A percentile compares a stretch with the other conserved stretches of the same genome.
These are phyloP conservation scores for Diaporthe sp. DNA, from an alignment of 2,329 filamentous ascomycete species.

Conservation along the genomic window DNA sequence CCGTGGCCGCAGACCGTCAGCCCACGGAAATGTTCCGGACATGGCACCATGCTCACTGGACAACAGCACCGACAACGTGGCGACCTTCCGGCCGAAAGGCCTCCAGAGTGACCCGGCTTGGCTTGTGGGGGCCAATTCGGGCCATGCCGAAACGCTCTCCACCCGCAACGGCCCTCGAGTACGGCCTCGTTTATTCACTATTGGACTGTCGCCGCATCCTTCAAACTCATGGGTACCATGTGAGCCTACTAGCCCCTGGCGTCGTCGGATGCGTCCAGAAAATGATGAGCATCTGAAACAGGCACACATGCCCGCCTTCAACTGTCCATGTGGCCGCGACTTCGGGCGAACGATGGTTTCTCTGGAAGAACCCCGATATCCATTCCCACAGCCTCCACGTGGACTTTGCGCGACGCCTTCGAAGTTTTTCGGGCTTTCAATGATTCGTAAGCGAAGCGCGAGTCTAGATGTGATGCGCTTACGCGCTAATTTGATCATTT, in stretches of 20 bases:
- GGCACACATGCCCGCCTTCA: neutral
- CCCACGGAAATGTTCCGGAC: conserved; percentile 6
- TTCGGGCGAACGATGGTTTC: too few species aligned
- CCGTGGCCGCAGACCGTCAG: neutral
- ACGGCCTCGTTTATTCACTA: neutral
- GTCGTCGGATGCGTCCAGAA: neutral
- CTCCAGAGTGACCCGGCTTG: neutral
- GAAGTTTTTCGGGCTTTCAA: too few species aligned
- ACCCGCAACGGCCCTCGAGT: neutral
- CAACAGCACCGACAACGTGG: neutral
- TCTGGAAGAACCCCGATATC: neutral
- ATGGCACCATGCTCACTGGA: conserved; percentile 5
- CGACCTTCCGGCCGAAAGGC: neutral
- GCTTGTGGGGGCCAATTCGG: neutral
- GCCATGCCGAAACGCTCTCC: neutral
- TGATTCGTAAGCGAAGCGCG: neutral
- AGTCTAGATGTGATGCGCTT: neutral
- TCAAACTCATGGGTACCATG: neutral
- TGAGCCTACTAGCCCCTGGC: neutral
- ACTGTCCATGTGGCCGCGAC: neutral
- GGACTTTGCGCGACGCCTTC: neutral
- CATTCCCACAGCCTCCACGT: neutral
- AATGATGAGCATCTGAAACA: neutral
- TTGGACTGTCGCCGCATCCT: neutral
- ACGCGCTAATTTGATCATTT: neutral